Conservation (phyloP, 768 basidiomycete species). For the Tulasnella sp. region DNA sequence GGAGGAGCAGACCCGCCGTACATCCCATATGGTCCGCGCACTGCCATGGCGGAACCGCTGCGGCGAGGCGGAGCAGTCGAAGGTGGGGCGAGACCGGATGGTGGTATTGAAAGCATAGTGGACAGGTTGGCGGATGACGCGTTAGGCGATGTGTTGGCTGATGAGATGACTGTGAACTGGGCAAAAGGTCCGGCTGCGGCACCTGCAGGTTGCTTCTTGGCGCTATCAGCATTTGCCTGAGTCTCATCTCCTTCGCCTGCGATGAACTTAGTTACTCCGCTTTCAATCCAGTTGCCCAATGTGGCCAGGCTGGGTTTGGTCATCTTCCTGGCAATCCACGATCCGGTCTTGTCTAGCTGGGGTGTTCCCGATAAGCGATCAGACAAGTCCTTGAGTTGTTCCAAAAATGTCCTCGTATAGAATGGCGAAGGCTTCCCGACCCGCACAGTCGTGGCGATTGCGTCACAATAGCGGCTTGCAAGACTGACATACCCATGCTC, state of each 20-base stretch:
- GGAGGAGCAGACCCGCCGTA: conserved; percentile 38
- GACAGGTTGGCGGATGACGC: conserved; percentile 59
- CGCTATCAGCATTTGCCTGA: background rate
- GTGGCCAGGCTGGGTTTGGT: conserved; percentile 87
- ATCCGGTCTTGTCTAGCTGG: conserved; percentile 64
- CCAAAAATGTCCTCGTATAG: conserved; percentile 55
- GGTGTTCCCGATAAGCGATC: conserved; percentile 71
- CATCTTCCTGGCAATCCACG: conserved; percentile 83
- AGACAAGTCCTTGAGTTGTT: conserved; percentile 67
- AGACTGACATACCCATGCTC: conserved; percentile 72
- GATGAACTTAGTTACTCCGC: conserved; percentile 87
- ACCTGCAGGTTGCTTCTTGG: conserved; percentile 25
- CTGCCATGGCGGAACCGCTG: conserved; percentile 62
- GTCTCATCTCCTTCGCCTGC: conserved; percentile 70
- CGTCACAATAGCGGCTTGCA: conserved; percentile 89
- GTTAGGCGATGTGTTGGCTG: conserved; percentile 61
- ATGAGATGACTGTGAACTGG: conserved; percentile 87
- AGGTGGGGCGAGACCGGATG: conserved; percentile 20
- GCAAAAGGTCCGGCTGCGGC: conserved; percentile 74
- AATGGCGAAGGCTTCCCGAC: conserved; percentile 49
- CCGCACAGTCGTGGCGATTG: conserved; percentile 55
- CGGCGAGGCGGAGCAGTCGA: conserved; percentile 29
- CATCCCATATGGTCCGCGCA: conserved; percentile 34
- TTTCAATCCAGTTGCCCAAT: conserved; percentile 87
- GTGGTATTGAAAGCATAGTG: conserved; percentile 30